Base-by-base conservation (phyloP, 495 filamentous ascomycete genomes). In the Oleoguttula mirabilis region DNA sequence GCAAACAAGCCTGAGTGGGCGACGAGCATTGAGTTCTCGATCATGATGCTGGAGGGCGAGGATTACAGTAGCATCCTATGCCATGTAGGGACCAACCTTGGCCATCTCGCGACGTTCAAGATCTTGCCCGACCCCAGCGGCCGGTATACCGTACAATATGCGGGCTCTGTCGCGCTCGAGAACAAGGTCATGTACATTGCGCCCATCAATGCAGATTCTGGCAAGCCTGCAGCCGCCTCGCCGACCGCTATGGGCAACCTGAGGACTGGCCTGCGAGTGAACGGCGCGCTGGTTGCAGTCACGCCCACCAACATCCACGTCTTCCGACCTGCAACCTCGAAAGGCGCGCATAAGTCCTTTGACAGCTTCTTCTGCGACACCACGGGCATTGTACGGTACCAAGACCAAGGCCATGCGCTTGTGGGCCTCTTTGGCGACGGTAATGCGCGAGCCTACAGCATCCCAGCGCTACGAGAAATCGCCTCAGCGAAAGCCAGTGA, bases 61-160 rank as follows among this genome's bases (percentile, higher is more conserved):
- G 80, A 83, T 47, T 98, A 93, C 55, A 94, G 88, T 5, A 93
- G 84, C 51, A 93, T 98, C 41, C 76, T 80, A 34, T 80, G 88
- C 50, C 94, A 95, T 54, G 80, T 90, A 3, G 90, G 92, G 8
- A 96, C 88, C 0, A 87, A 80, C 52, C 53, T 76, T 25, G 90
- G 90, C 16, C 79, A 79, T 43, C 63, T 95, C 21, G 76, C 76
- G 15, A 95, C 90, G 0, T 88, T 96, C 64, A 94, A 90, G 62
- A 66, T 98, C 14, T 64, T 96, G 6, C 90, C 90, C 2, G 66
- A 75, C 6, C 60, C 68, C 2, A 68, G 70, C 50, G 77, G 82
- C 4, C 64, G 70, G 12, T 96, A 92, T 58, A 68, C 70, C n/a
- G 87, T 77, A 21, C 67, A 77, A 22, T 72, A 80, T 49, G 80